phyloP scores from a whole-genome alignment of 257 asterid genomes.

The Perilla frutescens region DNA sequence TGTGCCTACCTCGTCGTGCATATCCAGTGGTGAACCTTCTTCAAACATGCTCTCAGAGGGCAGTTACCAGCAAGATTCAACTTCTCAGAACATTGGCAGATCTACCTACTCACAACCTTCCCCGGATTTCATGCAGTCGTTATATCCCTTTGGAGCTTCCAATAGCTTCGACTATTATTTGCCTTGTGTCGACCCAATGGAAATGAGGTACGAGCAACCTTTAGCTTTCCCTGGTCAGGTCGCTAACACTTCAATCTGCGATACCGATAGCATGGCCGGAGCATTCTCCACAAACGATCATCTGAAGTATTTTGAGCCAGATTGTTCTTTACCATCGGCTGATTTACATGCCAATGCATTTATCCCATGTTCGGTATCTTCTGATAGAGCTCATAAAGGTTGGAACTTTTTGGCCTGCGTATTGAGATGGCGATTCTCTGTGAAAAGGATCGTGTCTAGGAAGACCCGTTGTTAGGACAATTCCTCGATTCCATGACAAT shows the following conservation, averaged over 20 bases:
- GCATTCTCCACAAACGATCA: conserved; percentile 57
- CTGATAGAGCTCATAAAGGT: conserved; percentile 34
- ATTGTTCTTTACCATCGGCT: conserved; percentile 43
- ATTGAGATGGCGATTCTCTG: conserved; percentile 43
- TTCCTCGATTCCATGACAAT: neutral
- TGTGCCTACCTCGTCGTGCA: conserved; percentile 34
- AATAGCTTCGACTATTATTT: conserved; percentile 52
- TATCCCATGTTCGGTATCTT: conserved; percentile 31
- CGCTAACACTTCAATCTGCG: conserved; percentile 43
- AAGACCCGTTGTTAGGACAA: conserved; percentile 34
- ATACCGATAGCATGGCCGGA: conserved; percentile 53
- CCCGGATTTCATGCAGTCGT: conserved; percentile 55
- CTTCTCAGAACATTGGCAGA: conserved; percentile 45
- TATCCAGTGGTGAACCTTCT: conserved; percentile 42
- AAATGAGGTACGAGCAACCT: conserved; percentile 55
- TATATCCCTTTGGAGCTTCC: conserved; percentile 49
- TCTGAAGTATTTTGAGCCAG: conserved; percentile 44
- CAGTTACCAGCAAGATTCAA: conserved; percentile 39
- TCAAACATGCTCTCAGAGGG: conserved; percentile 41
- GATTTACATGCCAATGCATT: conserved; percentile 47
- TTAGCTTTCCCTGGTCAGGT: conserved; percentile 47
- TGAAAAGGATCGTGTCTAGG: conserved; percentile 43
- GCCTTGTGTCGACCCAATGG: conserved; percentile 59
- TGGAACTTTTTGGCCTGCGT: conserved; percentile 47
- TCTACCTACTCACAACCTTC: conserved; percentile 48